Evolutionary conservation across 1,139 yeast species (phyloP).

Genomic region (Yamadazyma conglobata): DNA sequence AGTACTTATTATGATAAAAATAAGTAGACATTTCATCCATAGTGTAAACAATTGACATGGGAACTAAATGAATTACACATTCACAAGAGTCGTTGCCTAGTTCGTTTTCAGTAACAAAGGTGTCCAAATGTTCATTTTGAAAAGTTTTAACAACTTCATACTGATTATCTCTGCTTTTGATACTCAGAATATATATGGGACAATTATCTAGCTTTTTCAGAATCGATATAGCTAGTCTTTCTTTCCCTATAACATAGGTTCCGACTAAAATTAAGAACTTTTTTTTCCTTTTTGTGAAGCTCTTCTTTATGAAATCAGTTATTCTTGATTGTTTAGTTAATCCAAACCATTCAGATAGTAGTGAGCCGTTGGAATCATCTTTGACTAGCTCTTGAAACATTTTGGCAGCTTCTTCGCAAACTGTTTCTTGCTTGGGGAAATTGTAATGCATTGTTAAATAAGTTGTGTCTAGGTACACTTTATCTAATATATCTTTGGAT

Average conservation of each 20-base stretch:
- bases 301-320: conserved; percentile 34
- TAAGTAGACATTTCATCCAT: conserved; percentile 43
- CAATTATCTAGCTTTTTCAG: conserved; percentile 51
- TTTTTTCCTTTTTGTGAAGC: conserved; percentile 22
- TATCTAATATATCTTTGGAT: conserved; percentile 29
- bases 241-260: conserved; percentile 90
- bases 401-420: conserved; percentile 55
- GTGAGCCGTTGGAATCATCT: conserved; percentile 18
- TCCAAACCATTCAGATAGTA: conserved; percentile 40
- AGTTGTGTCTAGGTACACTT: conserved; percentile 82
- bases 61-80: conserved; percentile 68
- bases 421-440: conserved; percentile 74
- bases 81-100: conserved; percentile 33
- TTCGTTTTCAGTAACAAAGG: conserved; percentile 30
- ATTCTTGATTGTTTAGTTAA: conserved; percentile 36
- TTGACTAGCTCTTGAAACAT: conserved; percentile 44
- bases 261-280: conserved; percentile 71
- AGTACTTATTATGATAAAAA: conserved; percentile 46
- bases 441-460: conserved; percentile 71
- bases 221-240: conserved; percentile 68
- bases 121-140: conserved; percentile 30
- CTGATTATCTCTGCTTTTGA: conserved; percentile 47
- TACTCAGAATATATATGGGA: conserved; percentile 50
- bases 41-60: conserved; percentile 49
- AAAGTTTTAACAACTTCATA: conserved; percentile 36